Evolutionary conservation across 2,329 filamentous ascomycete species (phyloP), one percentile per base, ranked within the genome.

Genomic region (Pseudocercospora vitis): DNA sequence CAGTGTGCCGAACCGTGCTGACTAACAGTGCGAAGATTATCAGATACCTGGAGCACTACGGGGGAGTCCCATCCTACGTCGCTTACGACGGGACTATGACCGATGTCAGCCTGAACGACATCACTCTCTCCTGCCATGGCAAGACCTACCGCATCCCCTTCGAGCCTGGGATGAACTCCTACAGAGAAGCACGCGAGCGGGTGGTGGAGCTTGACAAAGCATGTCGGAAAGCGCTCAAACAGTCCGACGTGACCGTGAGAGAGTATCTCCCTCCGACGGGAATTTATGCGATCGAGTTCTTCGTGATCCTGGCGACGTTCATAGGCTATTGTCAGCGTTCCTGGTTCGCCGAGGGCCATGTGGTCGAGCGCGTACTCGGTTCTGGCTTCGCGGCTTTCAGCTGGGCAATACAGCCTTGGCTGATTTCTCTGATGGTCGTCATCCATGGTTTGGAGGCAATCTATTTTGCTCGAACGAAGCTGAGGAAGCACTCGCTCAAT

Each of bases 31-130:
- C 6, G 6, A 6, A 29, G 26, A 59, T 52, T 7, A 48, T 9
- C 4, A 23, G 87, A 67, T 95, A 91, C 72, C 81, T 95, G n/a
- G 84, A 84, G 59, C 82, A 90, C 71, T 90, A 84, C 75, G 78
- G 76, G 68, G 71, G 76, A 12, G 75, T 89, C 39, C 80, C 84
- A 12, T 66, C 78, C 6, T 71, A 74, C 55, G 73, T 79, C 46
- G 80, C 86, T 46, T 74, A 81, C 53, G 74, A 76, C 16, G 83
- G 88, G 16, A 72, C 76, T 32, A 76, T 96, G 60, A 75, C 78
- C 50, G 85, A 91, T 68, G 76, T 95, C 57, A 77, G 78, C 26
- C 78, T 89, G 53, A 71, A 77, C 29, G 70, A 78, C 59, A 80
- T 96, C 73, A 81, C 76, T 29, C 77, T 92, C 63, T 65, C 63